Evolutionary conservation across 129 eudicot species (phyloP), one percentile per base, ranked within the genome.

Genomic region (Dittrichia graveolens): DNA sequence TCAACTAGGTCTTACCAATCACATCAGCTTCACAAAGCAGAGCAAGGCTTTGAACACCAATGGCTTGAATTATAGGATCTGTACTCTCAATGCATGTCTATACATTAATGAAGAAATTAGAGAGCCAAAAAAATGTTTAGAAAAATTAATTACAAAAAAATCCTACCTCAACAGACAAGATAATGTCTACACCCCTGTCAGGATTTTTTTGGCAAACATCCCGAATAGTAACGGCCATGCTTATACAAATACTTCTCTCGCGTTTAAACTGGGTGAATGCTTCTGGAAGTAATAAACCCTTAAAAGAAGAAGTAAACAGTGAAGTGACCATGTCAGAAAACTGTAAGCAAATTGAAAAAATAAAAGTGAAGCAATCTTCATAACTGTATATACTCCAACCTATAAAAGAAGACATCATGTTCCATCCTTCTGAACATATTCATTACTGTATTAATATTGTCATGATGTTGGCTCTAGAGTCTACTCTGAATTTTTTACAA

Each of bases 1-100:
- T 55, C 69, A 84, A 11, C 65, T 34, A 47, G 65, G 75, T 50
- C 75, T 79, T 84, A 95, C 99, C 99, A 65, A 95, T 81, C 68
- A 80, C 97, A 85, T 95, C 99, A 75, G 97, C 99, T 86, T 90
- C 99, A 85, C 97, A 95, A 45, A 95, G 96, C 78, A 90, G 86
- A 65, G 86, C 86, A 81, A 95, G 97, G 81, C 99, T 91, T 67
- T 86, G 91, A 60, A 83, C 73, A 81, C 99, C 99, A 66, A 95
- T 77, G 62, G 90, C 87, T 87, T 83, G 88, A 81, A 95, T 76
- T 13, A 81, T 65, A 69, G 85, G 86, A 83, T 90, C 85, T 59
- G 71, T 50, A 80, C 82, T 81, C 83, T 95, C 97, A 61, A 95
- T 90, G 88, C 97, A 84, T 24, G 90, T 90, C 99, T 95, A 80